phyloP scores from a whole-genome alignment of 2,329 filamentous ascomycete species.

The Aspergillus sp. region DNA sequence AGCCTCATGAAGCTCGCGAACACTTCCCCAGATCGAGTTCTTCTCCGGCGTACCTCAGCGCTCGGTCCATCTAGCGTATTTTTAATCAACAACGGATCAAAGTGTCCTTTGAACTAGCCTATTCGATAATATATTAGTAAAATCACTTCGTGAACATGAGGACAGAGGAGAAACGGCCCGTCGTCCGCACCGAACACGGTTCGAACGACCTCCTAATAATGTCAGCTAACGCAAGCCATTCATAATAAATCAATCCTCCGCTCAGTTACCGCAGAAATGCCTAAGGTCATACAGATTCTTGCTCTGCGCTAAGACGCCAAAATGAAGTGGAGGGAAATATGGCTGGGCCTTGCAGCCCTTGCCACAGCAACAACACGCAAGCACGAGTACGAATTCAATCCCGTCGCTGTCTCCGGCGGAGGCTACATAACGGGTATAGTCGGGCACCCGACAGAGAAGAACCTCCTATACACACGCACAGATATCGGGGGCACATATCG shows the following conservation, averaged over 20 bases:
- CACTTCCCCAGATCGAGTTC: background rate
- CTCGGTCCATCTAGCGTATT: background rate
- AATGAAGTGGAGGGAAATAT: background rate
- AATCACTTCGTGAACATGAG: background rate
- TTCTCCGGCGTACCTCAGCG: background rate
- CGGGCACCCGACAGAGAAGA: conserved; percentile 13
- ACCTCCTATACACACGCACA: conserved; percentile 16
- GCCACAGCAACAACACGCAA: conserved; percentile 1
- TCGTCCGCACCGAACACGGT: conserved; percentile 1
- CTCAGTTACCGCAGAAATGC: too few species aligned
- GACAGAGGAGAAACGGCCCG: background rate
- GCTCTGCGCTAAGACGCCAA: too few species aligned
- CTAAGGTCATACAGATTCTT: too few species aligned
- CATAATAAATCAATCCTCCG: too few species aligned
- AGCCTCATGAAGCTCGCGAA: background rate
- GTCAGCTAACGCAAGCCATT: too few species aligned
- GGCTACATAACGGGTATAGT: conserved; percentile 18
- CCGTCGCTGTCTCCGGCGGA: conserved; percentile 14
- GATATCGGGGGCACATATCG: conserved; percentile 17
- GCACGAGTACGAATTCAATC: conserved; percentile 13
- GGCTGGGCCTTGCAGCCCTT: background rate
- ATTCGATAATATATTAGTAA: too few species aligned
- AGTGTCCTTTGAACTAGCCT: background rate
- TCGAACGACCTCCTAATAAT: background rate
- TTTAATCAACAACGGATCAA: background rate